Base-by-base conservation (phyloP, 1,284 basidiomycete species). In the Apiotrichum akiyoshidainum region DNA sequence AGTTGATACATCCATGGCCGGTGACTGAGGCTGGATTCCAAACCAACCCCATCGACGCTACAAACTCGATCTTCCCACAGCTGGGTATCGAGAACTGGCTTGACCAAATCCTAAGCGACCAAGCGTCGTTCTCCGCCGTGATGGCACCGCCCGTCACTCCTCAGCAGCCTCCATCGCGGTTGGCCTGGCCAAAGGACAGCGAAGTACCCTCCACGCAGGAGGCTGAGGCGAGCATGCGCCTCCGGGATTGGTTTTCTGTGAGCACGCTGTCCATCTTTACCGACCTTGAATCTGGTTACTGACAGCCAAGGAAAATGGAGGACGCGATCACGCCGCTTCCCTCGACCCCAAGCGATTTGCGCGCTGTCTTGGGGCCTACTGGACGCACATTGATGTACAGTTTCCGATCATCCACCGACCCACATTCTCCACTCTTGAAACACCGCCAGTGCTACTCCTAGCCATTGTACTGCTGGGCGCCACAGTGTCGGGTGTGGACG, bases 71-170 rank as follows among this genome's bases (percentile, higher is more conserved):
- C 13, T 51, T 42, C 21, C 51, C 45, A 16, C 45, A 37, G 19
- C 39, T 52, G 22, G 56, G 56, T 8, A 57, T 58, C 26, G 57
- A 58, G 44, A 50, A 40, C n/a, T 58, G 57, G 57, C 37, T 58
- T 9, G 52, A 58, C 52, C 57, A 58, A 37, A 59, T 59, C 41
- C 46, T 55, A 21, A 52, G 54, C n/a, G 42, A 46, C 34, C 55
- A 51, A 17, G 37, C 55, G 2, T n/a, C 41, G 3, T 46, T 57
- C 35, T 21, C 55, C 7, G 26, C 41, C 13, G 37, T 40, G 12
- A 44, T 52, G 26, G 46, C 31, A 22, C 14, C 26, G 34, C 37
- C 46, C 0, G 33, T 21, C 4, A 21, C 45, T 17, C 55, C 40
- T 8, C 55, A 51, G 9, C 41, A 57, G 12, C 19, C 13, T 5